Evolutionary conservation across 768 basidiomycete species (phyloP).

Genomic region (Psilocybe tampanensis): DNA sequence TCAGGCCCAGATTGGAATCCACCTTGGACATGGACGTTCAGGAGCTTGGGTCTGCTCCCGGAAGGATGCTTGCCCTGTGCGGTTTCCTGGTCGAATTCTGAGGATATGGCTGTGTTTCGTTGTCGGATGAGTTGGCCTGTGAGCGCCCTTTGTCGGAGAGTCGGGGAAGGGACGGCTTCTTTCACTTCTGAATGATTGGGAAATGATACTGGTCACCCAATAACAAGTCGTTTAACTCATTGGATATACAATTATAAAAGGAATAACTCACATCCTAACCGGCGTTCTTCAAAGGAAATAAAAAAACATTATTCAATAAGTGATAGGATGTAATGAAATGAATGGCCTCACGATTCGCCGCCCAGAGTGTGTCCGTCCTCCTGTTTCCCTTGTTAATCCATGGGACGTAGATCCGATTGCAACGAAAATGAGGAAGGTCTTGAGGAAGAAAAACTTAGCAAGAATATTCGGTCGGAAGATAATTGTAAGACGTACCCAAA

Average conservation of each 20-base stretch:
- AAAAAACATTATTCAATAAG: not conserved
- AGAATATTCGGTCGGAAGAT: too few relatives aligned
- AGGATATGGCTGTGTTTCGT: not conserved
- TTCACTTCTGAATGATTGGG: not conserved
- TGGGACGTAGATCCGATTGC: slow-evolving; percentile 47
- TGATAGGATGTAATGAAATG: not conserved
- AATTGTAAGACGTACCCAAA: slow-evolving; percentile 27
- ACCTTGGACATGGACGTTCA: not conserved
- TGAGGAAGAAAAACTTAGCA: not conserved
- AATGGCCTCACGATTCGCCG: slow-evolving; percentile 28
- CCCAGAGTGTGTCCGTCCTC: slow-evolving; percentile 34
- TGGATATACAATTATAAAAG: not conserved
- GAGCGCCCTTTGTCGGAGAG: not conserved
- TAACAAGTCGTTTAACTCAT: not conserved
- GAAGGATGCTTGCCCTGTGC: not conserved
- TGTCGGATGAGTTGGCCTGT: not conserved
- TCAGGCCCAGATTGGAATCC: not conserved
- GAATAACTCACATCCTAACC: not conserved
- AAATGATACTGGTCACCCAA: not conserved
- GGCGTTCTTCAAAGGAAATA: not conserved
- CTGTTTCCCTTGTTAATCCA: slow-evolving; percentile 46
- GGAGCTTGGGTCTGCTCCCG: not conserved
- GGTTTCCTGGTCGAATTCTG: not conserved
- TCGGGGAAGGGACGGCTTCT: not conserved
- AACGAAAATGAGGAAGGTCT: slow-evolving; percentile 45